Percentiles rank a stretch among this genome's conserved stretches.
These are phyloP conservation scores for Vaccinium corymbosum DNA, from an alignment of 148 eudicot genomes.

Conservation along the genomic window DNA sequence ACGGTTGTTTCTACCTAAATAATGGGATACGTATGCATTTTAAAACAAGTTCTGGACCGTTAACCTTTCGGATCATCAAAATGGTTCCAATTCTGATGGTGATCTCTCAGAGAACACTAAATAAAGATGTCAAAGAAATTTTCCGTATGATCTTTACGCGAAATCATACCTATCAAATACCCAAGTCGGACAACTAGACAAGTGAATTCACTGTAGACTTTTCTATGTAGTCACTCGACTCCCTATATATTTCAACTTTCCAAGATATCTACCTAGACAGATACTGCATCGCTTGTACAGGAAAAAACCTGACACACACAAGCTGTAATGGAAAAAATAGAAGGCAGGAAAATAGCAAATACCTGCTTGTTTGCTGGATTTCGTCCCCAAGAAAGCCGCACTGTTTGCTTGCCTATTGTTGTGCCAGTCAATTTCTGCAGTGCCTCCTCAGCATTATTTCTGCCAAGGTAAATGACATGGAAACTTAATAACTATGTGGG, in stretches of 20 bases:
- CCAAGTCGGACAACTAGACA: not conserved
- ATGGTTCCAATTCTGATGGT: slow-evolving; percentile 5
- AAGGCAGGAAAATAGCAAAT: not conserved
- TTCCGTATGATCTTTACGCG: not conserved
- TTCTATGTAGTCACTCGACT: not conserved
- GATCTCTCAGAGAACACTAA: not conserved
- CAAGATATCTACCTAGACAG: not conserved
- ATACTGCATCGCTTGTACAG: not conserved
- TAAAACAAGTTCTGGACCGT: not conserved
- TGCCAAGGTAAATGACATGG: slow-evolving; percentile 24
- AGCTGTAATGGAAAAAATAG: not conserved
- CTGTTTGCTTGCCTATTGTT: slow-evolving; percentile 87
- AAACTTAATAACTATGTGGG: not conserved
- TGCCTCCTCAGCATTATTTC: slow-evolving; percentile 87
- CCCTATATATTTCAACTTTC: not conserved
- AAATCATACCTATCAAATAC: not conserved
- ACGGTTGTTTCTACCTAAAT: not conserved
- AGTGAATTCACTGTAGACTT: not conserved
- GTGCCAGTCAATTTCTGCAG: slow-evolving; percentile 82
- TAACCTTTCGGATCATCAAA: not conserved
- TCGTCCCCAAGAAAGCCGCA: slow-evolving; percentile 98
- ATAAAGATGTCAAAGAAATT: not conserved
- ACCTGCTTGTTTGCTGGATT: slow-evolving; percentile 93
- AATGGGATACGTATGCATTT: not conserved
- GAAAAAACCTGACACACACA: not conserved